Base-by-base conservation (phyloP, 345 rosid genomes). In the Abelmoschus esculentus region DNA sequence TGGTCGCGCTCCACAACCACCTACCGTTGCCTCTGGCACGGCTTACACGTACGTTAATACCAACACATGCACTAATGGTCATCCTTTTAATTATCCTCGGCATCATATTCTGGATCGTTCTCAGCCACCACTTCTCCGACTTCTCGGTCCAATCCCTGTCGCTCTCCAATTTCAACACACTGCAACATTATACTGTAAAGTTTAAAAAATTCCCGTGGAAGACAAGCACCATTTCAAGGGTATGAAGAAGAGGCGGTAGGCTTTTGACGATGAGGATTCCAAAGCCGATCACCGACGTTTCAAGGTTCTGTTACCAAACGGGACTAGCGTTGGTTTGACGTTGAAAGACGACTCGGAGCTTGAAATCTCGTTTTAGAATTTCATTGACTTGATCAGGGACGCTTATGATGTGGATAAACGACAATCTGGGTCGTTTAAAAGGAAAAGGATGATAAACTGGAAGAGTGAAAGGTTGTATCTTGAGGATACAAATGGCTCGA, bases 291-390 rank as follows among this genome's bases (percentile, higher is more conserved):
- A 0, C 0, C 85, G 82, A 68, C 78, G n/a, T 61, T 88, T 90
- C 66, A 81, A 79, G 70, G 70, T 88, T 1, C 72, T 88, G n/a
- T 67, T 90, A 49, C 96, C 96, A 0, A 82, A 83, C 60, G 78
- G 87, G n/a, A 67, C 82, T 19, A 70, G 79, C 3, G 80, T 90
- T 10, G 73, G 19, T 0, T 61, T 88, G 22, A 49, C 72, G 6
- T 0, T 86, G 18, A 55, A 54, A 8, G 46, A 80, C 12, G 80
- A 0, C 1, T 7, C 84, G 0, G 29, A n/a, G 11, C 55, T 19
- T 0, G 63, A 73, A 5, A 86, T 90, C 76, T 6, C 73, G 0
- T 66, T 85, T 28, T 32, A 47, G 29, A 67, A 62, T 0, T 90
- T 90, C 44, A 49, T 88, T 6, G 36, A 32, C 5, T 17, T 70